A percentile compares a stretch with the other conserved stretches of the same genome.
Evolutionary conservation across 768 basidiomycete species (phyloP).

Genomic region (Pleurotus eryngii): DNA sequence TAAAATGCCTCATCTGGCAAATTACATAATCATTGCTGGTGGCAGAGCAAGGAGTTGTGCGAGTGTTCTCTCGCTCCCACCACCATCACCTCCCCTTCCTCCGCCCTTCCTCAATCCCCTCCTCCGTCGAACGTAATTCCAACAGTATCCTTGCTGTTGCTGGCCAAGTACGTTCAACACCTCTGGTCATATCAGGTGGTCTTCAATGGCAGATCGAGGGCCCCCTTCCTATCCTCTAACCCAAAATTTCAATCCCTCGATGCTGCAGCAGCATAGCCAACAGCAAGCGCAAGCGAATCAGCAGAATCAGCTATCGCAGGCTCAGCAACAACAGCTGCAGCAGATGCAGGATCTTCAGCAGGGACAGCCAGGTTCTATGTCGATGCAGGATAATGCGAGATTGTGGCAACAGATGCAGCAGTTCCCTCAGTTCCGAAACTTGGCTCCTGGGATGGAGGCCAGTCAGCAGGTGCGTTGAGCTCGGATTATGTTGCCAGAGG

Average conservation of each 20-base stretch:
- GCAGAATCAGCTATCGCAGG: conserved; percentile 32
- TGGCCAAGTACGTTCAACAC: conserved; percentile 11
- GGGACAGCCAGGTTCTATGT: conserved; percentile 35
- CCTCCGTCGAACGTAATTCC: conserved; percentile 13
- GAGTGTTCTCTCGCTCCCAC: conserved; percentile 51
- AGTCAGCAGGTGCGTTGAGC: conserved; percentile 45
- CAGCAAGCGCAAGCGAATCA: conserved; percentile 40
- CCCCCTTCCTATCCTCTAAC: conserved; percentile 41
- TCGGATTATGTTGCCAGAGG: conserved; percentile 10
- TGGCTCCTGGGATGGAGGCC: conserved; percentile 35
- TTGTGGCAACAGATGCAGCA: conserved; percentile 59
- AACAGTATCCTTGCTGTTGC: conserved; percentile 4
- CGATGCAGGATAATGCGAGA: conserved; percentile 41
- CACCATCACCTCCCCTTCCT: conserved; percentile 40
- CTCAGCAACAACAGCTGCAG: conserved; percentile 38
- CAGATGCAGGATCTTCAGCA: conserved; percentile 43
- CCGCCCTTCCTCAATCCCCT: conserved; percentile 21
- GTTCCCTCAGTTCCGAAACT: conserved; percentile 40
- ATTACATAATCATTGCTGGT: conserved; percentile 3
- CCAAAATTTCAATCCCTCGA: conserved; percentile 38
- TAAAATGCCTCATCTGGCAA: not conserved
- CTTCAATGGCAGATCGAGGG: conserved; percentile 57
- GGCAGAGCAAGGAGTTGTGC: conserved; percentile 4
- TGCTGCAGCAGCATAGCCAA: conserved; percentile 43
- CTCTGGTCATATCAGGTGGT: conserved; percentile 26